Conservation (phyloP, 495 filamentous ascomycete genomes). For the Tuber microsphaerosporum region DNA sequence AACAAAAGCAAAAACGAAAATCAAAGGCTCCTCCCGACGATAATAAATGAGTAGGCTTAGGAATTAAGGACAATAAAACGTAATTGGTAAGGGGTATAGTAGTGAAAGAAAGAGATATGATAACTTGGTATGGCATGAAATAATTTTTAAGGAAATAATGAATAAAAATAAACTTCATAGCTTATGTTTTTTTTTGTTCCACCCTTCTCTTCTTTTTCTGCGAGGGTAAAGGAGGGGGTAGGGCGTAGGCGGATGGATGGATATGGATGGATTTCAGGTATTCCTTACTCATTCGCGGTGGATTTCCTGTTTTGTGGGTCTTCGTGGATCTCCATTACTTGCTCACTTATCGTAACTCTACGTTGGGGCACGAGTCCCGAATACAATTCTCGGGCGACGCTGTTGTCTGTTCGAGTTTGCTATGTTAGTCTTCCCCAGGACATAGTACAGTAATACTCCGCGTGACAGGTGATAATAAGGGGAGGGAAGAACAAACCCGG, state of each 20-base stretch:
- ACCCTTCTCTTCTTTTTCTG: background rate
- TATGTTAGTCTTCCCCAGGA: background rate
- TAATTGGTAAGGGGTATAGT: background rate
- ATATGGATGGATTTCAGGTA: background rate
- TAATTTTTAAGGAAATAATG: background rate
- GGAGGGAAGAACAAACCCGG: conserved; percentile 15
- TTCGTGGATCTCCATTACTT: conserved; percentile 15
- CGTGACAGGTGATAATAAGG: background rate
- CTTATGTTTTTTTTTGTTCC: background rate
- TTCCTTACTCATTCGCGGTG: background rate
- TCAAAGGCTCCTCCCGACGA: conserved; percentile 27
- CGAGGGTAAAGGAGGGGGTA: background rate
- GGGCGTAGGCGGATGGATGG: background rate
- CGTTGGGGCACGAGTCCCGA: conserved; percentile 13
- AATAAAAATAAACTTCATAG: background rate
- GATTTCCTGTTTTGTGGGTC: background rate
- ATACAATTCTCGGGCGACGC: conserved; percentile 21
- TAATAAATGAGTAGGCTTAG: background rate
- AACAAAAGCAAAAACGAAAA: conserved; percentile 12
- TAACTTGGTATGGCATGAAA: background rate
- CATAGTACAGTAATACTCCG: background rate
- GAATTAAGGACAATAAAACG: background rate
- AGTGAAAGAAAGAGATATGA: background rate
- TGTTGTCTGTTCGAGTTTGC: conserved; percentile 10
- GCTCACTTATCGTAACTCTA: conserved; percentile 21